Conservation (phyloP, 306 rosid species). For the Begonia masoniana region DNA sequence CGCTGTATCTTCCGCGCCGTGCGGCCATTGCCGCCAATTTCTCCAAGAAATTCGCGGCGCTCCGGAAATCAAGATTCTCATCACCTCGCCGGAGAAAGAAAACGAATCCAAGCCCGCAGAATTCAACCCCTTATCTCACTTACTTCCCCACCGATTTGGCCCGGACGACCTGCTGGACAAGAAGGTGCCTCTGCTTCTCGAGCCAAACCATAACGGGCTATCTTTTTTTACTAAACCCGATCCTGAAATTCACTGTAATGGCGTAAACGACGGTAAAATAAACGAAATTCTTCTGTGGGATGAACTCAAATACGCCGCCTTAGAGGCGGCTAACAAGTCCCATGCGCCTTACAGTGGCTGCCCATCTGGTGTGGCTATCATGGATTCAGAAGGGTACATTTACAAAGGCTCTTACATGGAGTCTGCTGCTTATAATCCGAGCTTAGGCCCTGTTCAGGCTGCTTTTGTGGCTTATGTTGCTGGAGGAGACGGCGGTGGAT, state of each 20-base stretch:
- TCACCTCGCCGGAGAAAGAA: conserved; percentile 20
- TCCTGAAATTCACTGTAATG: conserved; percentile 6
- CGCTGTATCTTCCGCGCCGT: conserved; percentile 87
- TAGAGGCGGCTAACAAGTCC: conserved; percentile 63
- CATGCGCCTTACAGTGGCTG: conserved; percentile 78
- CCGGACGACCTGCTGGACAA: conserved; percentile 57
- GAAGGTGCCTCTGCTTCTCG: conserved; percentile 41
- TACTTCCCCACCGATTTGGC: conserved; percentile 62
- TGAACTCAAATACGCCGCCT: conserved; percentile 29
- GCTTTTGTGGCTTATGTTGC: conserved; percentile 65
- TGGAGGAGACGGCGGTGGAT: conserved; percentile 34
- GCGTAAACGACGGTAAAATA: conserved; percentile 5
- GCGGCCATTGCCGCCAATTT: conserved; percentile 99
- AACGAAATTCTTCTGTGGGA: conserved; percentile 31
- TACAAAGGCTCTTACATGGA: conserved; percentile 66
- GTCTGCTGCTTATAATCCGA: conserved; percentile 88
- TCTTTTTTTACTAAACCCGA: conserved; percentile 11
- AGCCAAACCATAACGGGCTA: conserved; percentile 35
- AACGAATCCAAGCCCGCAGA: conserved; percentile 1
- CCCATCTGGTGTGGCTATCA: conserved; percentile 66
- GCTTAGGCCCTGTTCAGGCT: conserved; percentile 71
- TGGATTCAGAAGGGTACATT: conserved; percentile 35
- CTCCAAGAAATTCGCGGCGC: conserved; percentile 67
- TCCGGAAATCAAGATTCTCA: conserved; percentile 31
- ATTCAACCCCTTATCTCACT: conserved; percentile 24